These are phyloP conservation scores for Candida endomychidarum DNA, from an alignment of 805 yeast species.

Conservation along the genomic window DNA sequence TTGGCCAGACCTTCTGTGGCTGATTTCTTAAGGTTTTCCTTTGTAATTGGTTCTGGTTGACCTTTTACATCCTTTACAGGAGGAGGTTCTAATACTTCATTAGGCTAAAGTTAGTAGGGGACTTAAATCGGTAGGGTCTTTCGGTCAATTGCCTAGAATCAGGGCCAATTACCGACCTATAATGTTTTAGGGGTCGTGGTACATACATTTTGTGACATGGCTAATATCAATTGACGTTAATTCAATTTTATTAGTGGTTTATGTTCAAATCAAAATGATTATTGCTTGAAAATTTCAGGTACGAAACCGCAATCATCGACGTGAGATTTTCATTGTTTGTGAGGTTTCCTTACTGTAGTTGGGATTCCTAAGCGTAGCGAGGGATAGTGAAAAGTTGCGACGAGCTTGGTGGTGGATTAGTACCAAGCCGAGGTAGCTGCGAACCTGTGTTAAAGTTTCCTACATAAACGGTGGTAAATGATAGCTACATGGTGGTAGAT, in stretches of 20 bases:
- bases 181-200: not conserved
- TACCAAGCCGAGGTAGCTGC: too few relatives aligned
- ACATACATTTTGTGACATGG: constrained; percentile 15
- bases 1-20: constrained; percentile 2
- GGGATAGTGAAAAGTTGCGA: too few relatives aligned
- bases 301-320: constrained; percentile 5
- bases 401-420: too few relatives aligned
- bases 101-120: constrained; percentile 15
- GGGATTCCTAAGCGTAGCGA: too few relatives aligned
- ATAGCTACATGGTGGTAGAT: too few relatives aligned
- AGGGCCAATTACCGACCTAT: not conserved
- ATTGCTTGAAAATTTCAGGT: constrained; percentile 16
- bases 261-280: constrained; percentile 3
- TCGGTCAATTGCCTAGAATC: not conserved
- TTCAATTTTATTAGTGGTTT: constrained; percentile 1
- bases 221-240: constrained; percentile 6
- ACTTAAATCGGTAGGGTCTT: too few relatives aligned
- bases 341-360: not conserved
- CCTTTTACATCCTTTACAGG: constrained; percentile 11
- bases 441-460: too few relatives aligned
- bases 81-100: constrained; percentile 17
- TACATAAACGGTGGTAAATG: too few relatives aligned
- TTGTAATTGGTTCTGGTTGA: constrained; percentile 15
- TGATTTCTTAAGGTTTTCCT: constrained; percentile 8
- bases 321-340: constrained; percentile 2